Base-by-base conservation (phyloP, 352 stramenopile genomes). In the Globisporangium cederbergense region DNA sequence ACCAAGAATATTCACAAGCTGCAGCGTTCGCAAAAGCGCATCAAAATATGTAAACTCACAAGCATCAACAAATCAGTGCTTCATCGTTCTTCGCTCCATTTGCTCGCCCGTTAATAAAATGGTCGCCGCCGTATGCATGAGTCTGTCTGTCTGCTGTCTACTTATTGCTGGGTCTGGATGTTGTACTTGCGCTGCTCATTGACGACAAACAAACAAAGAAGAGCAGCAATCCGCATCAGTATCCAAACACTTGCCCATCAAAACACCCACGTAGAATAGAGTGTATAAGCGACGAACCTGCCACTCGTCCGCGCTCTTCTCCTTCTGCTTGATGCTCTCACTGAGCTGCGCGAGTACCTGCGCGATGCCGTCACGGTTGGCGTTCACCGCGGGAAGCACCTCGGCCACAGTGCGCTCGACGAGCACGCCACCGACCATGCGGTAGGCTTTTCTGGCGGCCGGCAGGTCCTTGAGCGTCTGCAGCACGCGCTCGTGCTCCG, bases 381-480 rank as follows among this genome's bases (percentile, higher is more conserved):
- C 68, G 22, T 61, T 77, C 32, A 99, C 95, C 7, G 91, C 96
- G 7, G 96, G 96, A 42, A 98, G 83, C 49, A 99, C 96, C 71
- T 99, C 96, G 68, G 89, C 69, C 25, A 99, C 96, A 38, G 95
- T 98, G 51, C 96, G 94, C 79, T 99, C 96, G 53, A 99, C 96
- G 43, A 99, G 76, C 38, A 99, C 96, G 40, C 96, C 96, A 56
- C 96, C 97, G 13, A 99, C 93, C 78, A 99, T 92, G 65, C 96
- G 91, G 70, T 97, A 99, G 6, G 96, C 96, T 68, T 97, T 93
- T 66, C 95, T 83, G 62, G 79, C 72, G 0, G 70, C 74, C 20
- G 84, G 82, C 64, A 96, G 71, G 3, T 77, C 77, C 57, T 84
- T 78, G 22, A 97, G 81, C 66, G 89, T 95, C 58, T 86, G 79